These are phyloP conservation scores for Pyrenophora graminea DNA, from an alignment of 2,329 filamentous ascomycete genomes.

Conservation along the genomic window DNA sequence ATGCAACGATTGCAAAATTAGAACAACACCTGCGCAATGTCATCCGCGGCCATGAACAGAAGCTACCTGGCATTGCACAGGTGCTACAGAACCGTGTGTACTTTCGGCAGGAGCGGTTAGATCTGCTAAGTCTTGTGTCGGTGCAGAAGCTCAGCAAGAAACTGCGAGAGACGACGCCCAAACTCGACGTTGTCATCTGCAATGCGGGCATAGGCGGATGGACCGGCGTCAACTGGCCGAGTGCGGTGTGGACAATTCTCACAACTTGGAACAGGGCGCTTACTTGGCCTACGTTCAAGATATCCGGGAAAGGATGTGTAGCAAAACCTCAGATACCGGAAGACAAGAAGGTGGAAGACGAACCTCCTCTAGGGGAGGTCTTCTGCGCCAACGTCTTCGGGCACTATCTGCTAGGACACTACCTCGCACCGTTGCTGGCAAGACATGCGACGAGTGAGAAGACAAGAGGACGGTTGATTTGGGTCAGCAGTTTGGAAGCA, in stretches of 20 bases:
- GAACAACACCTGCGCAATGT: constrained; percentile 63
- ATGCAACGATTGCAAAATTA: constrained; percentile 69
- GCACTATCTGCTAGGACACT: constrained; percentile 86
- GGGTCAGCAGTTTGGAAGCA: constrained; percentile 83
- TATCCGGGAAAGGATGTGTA: constrained; percentile 60
- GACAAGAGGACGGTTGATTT: constrained; percentile 71
- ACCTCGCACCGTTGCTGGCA: constrained; percentile 73
- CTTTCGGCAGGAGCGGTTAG: constrained; percentile 61
- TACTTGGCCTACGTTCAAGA: constrained; percentile 80
- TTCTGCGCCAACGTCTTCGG: constrained; percentile 95
- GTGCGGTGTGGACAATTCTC: constrained; percentile 60
- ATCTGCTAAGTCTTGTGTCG: constrained; percentile 60
- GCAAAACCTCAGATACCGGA: constrained; percentile 58
- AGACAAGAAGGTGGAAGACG: constrained; percentile 45
- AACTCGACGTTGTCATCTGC: constrained; percentile 77
- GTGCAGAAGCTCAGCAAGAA: constrained; percentile 59
- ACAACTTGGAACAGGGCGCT: constrained; percentile 68
- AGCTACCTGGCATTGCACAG: constrained; percentile 46
- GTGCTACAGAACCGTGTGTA: constrained; percentile 52
- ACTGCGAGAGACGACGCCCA: constrained; percentile 63
- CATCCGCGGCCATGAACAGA: constrained; percentile 42
- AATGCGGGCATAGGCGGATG: constrained; percentile 91
- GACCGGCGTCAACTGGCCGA: constrained; percentile 73
- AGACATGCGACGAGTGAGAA: constrained; percentile 48
- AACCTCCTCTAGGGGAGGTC: constrained; percentile 73